phyloP scores from a whole-genome alignment of 352 stramenopile genomes.

The Aphanomyces invadans region DNA sequence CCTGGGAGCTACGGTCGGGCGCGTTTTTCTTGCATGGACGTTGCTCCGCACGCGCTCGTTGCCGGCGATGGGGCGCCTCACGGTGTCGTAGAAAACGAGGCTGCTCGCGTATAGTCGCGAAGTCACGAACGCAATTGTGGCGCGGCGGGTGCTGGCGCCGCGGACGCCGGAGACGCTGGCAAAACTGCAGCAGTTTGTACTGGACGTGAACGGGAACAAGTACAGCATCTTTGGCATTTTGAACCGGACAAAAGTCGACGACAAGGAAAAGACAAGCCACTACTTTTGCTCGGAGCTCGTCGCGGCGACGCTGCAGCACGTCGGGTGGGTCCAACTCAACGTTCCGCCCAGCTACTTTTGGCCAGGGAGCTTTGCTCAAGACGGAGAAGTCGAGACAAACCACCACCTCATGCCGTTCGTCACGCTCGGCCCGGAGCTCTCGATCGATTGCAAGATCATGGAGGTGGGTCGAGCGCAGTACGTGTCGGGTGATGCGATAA shows the following conservation, averaged over 20 bases:
- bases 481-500: neutral
- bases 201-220: conserved; percentile 63
- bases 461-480: conserved; percentile 58
- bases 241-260: conserved; percentile 25
- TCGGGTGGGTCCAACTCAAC: conserved; percentile 65
- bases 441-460: conserved; percentile 74
- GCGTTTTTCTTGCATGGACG: too few species aligned
- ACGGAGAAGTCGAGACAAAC: conserved; percentile 50
- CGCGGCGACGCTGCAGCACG: conserved; percentile 63
- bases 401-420: conserved; percentile 39
- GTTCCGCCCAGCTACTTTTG: conserved; percentile 72
- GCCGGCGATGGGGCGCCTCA: too few species aligned
- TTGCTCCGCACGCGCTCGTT: too few species aligned
- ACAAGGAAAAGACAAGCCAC: conserved; percentile 46
- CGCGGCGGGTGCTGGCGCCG: conserved; percentile 42
- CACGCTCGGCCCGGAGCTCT: conserved; percentile 43
- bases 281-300: conserved; percentile 83
- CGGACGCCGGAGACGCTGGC: conserved; percentile 39
- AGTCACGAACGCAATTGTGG: conserved; percentile 73
- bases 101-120: conserved; percentile 73
- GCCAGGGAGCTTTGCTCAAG: conserved; percentile 76
- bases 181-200: conserved; percentile 47
- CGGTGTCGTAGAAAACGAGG: conserved; percentile 52
- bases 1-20: too few species aligned
- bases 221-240: conserved; percentile 81